Evolutionary conservation across 371 early-diverging fungal species (phyloP).

Genomic region (Apophysomyces ossiformis): DNA sequence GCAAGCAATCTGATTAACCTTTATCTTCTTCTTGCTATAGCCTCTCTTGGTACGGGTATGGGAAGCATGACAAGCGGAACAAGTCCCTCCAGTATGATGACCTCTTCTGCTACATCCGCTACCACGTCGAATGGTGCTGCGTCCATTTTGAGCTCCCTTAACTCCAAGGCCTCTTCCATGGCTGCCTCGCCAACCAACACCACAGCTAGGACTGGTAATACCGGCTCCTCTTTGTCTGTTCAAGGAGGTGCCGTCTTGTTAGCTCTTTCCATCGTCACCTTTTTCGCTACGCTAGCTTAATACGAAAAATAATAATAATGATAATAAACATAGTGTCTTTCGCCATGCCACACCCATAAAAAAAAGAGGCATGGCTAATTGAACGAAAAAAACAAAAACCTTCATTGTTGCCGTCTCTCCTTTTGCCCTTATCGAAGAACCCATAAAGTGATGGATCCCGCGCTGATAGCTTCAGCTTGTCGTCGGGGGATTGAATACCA

Average conservation of each 20-base stretch:
- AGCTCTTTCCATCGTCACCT: neutral
- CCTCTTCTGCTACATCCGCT: neutral
- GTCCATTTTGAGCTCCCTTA: neutral
- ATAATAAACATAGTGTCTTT: neutral
- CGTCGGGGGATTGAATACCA: too few species aligned
- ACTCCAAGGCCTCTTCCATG: constrained; percentile 4
- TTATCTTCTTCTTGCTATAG: too few species aligned
- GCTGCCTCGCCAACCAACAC: neutral
- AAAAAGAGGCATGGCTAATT: too few species aligned
- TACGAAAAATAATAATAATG: too few species aligned
- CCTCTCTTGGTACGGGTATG: neutral
- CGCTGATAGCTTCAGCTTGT: too few species aligned
- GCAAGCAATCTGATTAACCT: too few species aligned
- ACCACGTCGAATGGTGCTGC: neutral
- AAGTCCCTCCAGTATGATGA: neutral
- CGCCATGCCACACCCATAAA: neutral
- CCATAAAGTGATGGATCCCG: too few species aligned
- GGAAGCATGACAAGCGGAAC: neutral
- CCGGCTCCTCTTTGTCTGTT: neutral
- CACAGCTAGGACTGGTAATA: neutral
- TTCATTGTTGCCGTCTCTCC: too few species aligned
- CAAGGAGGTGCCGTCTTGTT: neutral
- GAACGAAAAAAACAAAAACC: too few species aligned
- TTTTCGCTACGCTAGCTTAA: neutral
- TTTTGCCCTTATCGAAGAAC: too few species aligned